A percentile compares a stretch with the other conserved stretches of the same genome.
Conservation (phyloP, 345 rosid species). For the Heritiera fomes region DNA sequence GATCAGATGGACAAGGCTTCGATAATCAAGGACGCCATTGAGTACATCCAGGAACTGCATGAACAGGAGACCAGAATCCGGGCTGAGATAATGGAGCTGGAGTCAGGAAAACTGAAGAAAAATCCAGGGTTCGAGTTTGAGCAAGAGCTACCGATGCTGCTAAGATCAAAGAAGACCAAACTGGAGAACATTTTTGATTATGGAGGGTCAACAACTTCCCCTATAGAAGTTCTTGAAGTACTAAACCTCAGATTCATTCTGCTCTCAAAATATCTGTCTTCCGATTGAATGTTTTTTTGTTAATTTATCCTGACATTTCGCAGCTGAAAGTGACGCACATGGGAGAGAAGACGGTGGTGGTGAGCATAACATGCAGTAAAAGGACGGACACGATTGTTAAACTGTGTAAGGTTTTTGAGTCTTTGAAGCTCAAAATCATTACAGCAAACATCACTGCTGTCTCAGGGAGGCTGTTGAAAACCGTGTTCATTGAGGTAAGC, state of each 20-base stretch:
- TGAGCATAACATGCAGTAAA: conserved; percentile 77
- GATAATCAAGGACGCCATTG: conserved; percentile 87
- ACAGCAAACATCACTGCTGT: conserved; percentile 71
- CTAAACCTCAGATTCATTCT: background rate
- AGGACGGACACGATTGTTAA: conserved; percentile 83
- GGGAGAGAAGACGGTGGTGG: conserved; percentile 70
- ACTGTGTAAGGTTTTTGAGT: conserved; percentile 78
- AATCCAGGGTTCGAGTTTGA: conserved; percentile 46
- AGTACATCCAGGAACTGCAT: conserved; percentile 79
- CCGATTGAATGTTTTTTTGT: background rate
- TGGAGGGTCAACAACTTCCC: conserved; percentile 42
- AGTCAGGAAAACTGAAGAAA: conserved; percentile 47
- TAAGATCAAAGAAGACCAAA: conserved; percentile 75
- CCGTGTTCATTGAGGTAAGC: conserved; percentile 75
- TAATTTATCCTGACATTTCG: background rate
- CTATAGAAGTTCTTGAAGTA: conserved; percentile 65
- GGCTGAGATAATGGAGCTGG: conserved; percentile 70
- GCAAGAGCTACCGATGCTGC: conserved; percentile 55
- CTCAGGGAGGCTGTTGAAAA: conserved; percentile 72
- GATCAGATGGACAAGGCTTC: conserved; percentile 96
- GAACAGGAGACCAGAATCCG: conserved; percentile 68
- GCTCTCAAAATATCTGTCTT: background rate
- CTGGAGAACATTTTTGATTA: conserved; percentile 42
- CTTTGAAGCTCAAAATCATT: conserved; percentile 71
- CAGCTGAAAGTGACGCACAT: conserved; percentile 69